A percentile compares a stretch with the other conserved stretches of the same genome.
These are phyloP conservation scores for Combretum micranthum DNA, from an alignment of 345 rosid genomes.

Conservation along the genomic window DNA sequence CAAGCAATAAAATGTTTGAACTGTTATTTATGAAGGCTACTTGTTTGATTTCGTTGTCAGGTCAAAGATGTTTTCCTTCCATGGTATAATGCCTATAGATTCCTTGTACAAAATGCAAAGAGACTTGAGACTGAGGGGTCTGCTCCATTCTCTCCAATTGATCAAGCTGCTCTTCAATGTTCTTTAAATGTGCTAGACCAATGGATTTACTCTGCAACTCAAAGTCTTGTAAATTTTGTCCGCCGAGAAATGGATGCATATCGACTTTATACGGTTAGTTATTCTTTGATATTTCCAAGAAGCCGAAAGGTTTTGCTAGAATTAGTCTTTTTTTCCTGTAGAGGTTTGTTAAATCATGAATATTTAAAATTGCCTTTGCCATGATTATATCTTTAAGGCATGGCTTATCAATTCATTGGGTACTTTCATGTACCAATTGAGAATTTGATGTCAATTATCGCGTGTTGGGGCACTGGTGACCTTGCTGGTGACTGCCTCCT, in stretches of 20 bases:
- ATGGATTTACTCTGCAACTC: slow-evolving; percentile 98
- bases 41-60: slow-evolving; percentile 27
- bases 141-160: slow-evolving; percentile 64
- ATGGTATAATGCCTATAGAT: slow-evolving; percentile 98
- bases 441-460: no score
- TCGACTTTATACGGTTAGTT: slow-evolving; percentile 86
- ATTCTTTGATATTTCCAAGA: background rate
- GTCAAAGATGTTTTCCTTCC: slow-evolving; percentile 99
- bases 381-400: no score
- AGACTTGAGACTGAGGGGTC: slow-evolving; percentile 89
- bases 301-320: background rate
- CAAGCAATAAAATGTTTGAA: background rate
- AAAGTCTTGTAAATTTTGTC: slow-evolving; percentile 93
- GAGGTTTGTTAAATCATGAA: no score
- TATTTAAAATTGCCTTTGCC: no score
- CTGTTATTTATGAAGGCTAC: slow-evolving; percentile 4
- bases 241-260: slow-evolving; percentile 87
- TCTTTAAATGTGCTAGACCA: slow-evolving; percentile 92
- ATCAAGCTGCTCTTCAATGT: slow-evolving; percentile 43
- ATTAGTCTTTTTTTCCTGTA: no score
- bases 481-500: no score
- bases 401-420: no score
- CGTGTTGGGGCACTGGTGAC: no score
- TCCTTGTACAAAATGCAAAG: slow-evolving; percentile 95
- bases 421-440: no score